Evolutionary conservation across 2,329 filamentous ascomycete genomes (phyloP), one percentile per base, ranked within the genome.

Genomic region (Aspergillus unguis): DNA sequence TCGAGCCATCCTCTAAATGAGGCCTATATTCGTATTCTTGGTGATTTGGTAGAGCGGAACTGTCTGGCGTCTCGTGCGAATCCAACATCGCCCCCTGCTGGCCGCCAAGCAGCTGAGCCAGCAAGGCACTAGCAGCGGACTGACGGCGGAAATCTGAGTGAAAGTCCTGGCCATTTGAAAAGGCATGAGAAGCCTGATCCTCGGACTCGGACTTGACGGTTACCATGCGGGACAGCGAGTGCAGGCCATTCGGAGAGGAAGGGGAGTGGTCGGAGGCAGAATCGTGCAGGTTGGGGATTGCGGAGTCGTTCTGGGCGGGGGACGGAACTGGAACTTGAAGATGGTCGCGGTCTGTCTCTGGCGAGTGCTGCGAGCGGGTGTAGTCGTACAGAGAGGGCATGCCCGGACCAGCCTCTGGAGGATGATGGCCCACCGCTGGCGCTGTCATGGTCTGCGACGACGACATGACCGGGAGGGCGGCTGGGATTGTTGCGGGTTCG

Each of bases 371-470:
- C 23, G 67, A 61, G 54, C 60, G 58, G 61, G 64, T 62, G 67
- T 71, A 71, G 58, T 73, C 70, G 64, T 71, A 71, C 50, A 69
- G 53, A 55, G 71, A 68, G 63, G 71, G 69, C 67, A 67, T 68
- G 57, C 72, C 67, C 56, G 67, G 65, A 56, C 69, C 71, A 63
- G 71, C 62, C 63, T 75, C 71, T 60, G 68, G 70, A 64, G 72
- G 72, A 62, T 68, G 68, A 71, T 72, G 72, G 64, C 72, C 71
- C 70, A 75, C 66, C 64, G 71, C 69, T 69, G 72, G 71, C 70
- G 72, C 71, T 66, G 71, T 73, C 72, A 75, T 73, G 70, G 71
- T 73, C 70, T 73, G 71, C 67, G 71, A 74, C 62, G 67, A 71
- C 68, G 71, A 74, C 72, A 74, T 73, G 70, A 68, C 68, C 71